Base-by-base conservation (phyloP, 2,329 filamentous ascomycete species). In the Trichoderma atroviride region DNA sequence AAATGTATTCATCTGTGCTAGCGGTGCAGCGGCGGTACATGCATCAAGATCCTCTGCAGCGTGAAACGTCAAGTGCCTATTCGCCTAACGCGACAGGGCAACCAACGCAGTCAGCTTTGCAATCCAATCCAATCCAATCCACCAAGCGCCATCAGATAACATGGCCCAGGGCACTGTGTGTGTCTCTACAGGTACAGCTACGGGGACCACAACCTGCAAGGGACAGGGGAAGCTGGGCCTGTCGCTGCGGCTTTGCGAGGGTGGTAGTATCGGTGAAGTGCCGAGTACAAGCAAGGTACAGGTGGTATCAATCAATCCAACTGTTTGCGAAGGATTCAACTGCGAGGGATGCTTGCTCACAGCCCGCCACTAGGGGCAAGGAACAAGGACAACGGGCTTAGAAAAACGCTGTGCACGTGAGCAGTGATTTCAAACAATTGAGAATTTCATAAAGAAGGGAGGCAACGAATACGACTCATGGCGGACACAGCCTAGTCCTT, bases 331-430 rank as follows among this genome's bases (percentile, higher is more conserved):
- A 50, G 47, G 47, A 50, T 50, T 22, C 47, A 22, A 22, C 2
- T 43, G 37, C 37, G 14, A 19, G 37, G 37, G 40, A 43, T 43
- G 40, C 40, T 43, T 43, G 40, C 33, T 14, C 11, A 35, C 37
- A 43, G 16, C 37, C 37, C 40, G 40, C 40, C 40, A 62, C 43
- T 33, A n/a, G 58, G 59, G 59, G 50, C 27, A 50, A 61, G 40
- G 59, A 11, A 35, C 33, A 35, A 35, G 33, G 33, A 35, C 33
- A 35, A 14, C 13, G 33, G 33, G 59, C 37, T 29, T 47, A 24
- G 59, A 43, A 58, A 29, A n/a, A n/a, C 40, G 58, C 37, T 43
- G 14, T 29, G 59, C 59, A 61, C 40, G 59, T 61, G 59, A 61
- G 59, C 59, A 24, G 27, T 16, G 4, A 2, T 31, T 31, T 43